Evolutionary conservation across 1,139 yeast species (phyloP).

Genomic region (Hansenula lynferdii): DNA sequence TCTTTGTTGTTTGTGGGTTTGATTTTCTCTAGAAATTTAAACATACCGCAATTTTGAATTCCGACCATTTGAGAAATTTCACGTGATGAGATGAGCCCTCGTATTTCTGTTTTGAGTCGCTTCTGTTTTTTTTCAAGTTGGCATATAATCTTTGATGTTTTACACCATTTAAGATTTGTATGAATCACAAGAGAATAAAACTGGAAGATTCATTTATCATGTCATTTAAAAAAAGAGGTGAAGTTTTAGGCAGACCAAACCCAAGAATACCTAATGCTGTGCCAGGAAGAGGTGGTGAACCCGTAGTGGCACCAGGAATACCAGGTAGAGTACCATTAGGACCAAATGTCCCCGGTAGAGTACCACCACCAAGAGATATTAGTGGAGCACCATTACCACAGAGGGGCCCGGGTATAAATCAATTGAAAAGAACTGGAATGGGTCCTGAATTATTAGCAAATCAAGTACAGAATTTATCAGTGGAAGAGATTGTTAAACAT

Average conservation of each 20-base stretch:
- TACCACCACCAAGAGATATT: conserved; percentile 8
- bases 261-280: conserved; percentile 12
- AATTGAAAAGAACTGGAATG: conserved; percentile 2
- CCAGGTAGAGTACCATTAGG: conserved; percentile 10
- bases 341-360: conserved; percentile 14
- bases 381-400: conserved; percentile 15
- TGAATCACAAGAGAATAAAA: conserved; percentile 2
- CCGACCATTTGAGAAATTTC: background rate
- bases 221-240: conserved; percentile 74
- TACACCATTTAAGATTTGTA: background rate
- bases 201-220: conserved; percentile 24
- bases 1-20: background rate
- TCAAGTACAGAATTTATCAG: conserved; percentile 7
- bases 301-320: conserved; percentile 1
- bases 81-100: conserved; percentile 1
- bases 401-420: conserved; percentile 9
- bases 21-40: too few species aligned
- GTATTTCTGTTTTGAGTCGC: background rate
- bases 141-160: background rate
- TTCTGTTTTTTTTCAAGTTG: background rate
- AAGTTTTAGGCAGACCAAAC: conserved; percentile 33
- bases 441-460: conserved; percentile 1
- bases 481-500: conserved; percentile 29
- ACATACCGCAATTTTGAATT: too few species aligned
- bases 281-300: conserved; percentile 6